These are phyloP conservation scores for Cystofilobasidium capitatum DNA, from an alignment of 768 basidiomycete species.

Conservation along the genomic window DNA sequence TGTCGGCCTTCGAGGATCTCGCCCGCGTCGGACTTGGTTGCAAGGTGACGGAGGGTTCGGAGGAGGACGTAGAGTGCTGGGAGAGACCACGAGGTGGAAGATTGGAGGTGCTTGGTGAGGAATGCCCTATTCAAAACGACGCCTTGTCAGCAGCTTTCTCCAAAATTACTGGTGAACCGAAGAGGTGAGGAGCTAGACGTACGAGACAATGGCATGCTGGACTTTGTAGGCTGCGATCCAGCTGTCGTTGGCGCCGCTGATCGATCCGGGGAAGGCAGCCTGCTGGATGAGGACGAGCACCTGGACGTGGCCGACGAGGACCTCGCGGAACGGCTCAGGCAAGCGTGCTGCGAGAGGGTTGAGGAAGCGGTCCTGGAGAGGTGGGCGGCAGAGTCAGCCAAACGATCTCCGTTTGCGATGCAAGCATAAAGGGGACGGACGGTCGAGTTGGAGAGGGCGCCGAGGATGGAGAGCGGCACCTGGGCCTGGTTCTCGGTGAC, in stretches of 20 bases:
- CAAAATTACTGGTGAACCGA: neutral
- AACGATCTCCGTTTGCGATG: no score
- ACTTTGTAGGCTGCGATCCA: conserved; percentile 51
- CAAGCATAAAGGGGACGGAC: neutral
- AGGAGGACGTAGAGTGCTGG: conserved; percentile 72
- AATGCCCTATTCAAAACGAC: neutral
- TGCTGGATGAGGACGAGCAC: conserved; percentile 62
- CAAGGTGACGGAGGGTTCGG: conserved; percentile 71
- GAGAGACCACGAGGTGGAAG: conserved; percentile 76
- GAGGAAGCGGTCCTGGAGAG: conserved; percentile 22
- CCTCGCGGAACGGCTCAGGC: conserved; percentile 66
- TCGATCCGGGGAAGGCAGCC: conserved; percentile 40
- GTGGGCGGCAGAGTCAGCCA: neutral
- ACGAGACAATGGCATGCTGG: conserved; percentile 66
- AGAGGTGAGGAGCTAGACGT: conserved; percentile 39
- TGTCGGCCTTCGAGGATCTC: conserved; percentile 4
- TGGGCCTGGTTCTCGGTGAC: neutral
- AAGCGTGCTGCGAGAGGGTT: neutral
- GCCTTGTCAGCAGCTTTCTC: neutral
- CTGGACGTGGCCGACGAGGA: conserved; percentile 71
- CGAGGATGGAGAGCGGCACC: neutral
- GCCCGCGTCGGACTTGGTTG: conserved; percentile 56
- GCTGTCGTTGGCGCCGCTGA: conserved; percentile 8
- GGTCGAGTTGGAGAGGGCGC: neutral
- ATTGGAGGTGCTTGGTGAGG: conserved; percentile 52